Base-by-base conservation (phyloP, 257 asterid genomes). In the Gentiana dahurica region DNA sequence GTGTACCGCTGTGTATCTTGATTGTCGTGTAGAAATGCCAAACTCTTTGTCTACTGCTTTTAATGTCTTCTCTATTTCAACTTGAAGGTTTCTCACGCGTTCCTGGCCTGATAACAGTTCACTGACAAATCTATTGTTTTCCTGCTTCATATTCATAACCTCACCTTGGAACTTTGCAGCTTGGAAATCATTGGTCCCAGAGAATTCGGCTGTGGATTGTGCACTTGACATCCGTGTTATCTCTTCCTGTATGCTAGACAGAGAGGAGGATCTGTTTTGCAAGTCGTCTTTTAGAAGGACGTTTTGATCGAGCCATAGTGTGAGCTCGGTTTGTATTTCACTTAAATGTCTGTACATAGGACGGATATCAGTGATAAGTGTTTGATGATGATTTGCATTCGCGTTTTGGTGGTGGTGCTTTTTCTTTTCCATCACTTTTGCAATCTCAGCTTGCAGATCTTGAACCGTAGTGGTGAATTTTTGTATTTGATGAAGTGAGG, bases 141-240 rank as follows among this genome's bases (percentile, higher is more conserved):
- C 82, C 50, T 73, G 79, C 58, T 61, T 73, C 82, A 77, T 73
- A 53, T 73, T 77, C 61, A 66, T 54, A 70, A 77, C 60, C 75
- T 77, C 82, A 1, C 82, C 82, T 33, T 77, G 82, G 60, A 77
- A 77, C 56, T 77, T 77, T 35, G 79, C 82, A 13, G 82, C 82
- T 69, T 77, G 79, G 41, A 73, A 73, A 52, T 63, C 61, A 57
- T 70, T 66, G 37, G 73, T 74, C 68, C 64, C 79, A 0, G 63
- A 15, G 3, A 62, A 70, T 63, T 60, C 73, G 24, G 24, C 24
- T 24, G 24, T 24, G 24, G 24, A 24, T 24, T 24, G 24, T 24
- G 24, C 24, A 24, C 24, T 24, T 24, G 24, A 24, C 24, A 24
- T 24, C 24, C 24, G 24, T 24, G 24, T 24, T 24, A 24, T 24